phyloP scores from a whole-genome alignment of 495 filamentous ascomycete species.

The Penicillium samsonianum region DNA sequence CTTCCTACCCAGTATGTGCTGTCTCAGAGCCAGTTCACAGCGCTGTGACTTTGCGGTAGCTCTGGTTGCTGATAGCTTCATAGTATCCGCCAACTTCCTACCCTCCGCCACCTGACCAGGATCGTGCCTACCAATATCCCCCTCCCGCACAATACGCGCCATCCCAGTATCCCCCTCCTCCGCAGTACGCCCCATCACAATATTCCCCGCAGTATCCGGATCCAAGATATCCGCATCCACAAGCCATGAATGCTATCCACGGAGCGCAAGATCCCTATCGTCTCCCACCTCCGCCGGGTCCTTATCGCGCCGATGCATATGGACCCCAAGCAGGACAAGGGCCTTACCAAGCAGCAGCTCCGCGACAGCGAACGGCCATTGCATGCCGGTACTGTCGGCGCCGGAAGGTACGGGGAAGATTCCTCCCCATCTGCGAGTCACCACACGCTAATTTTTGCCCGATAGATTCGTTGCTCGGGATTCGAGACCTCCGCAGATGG shows the following conservation, averaged over 20 bases:
- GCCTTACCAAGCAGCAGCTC: slow-evolving; percentile 66
- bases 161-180: slow-evolving; percentile 35
- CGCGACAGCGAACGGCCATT: slow-evolving; percentile 78
- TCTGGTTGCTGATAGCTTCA: background rate
- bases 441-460: slow-evolving; percentile 4
- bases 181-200: slow-evolving; percentile 20
- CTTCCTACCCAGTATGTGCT: slow-evolving; percentile 46
- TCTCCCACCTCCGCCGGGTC: slow-evolving; percentile 42
- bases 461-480: slow-evolving; percentile 80
- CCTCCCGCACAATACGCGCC: slow-evolving; percentile 30
- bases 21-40: background rate
- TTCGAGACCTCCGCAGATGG: slow-evolving; percentile 78
- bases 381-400: slow-evolving; percentile 82
- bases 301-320: slow-evolving; percentile 50
- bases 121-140: slow-evolving; percentile 45
- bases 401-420: slow-evolving; percentile 63
- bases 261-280: slow-evolving; percentile 44
- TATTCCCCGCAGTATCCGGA: slow-evolving; percentile 19
- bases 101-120: slow-evolving; percentile 33
- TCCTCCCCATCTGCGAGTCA: background rate
- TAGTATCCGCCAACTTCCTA: slow-evolving; percentile 42
- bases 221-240: slow-evolving; percentile 39
- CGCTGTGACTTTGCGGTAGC: background rate
- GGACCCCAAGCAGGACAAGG: slow-evolving; percentile 48
- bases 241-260: slow-evolving; percentile 46